A percentile compares a stretch with the other conserved stretches of the same genome.
phyloP scores from a whole-genome alignment of 1,284 basidiomycete genomes.

The Pascua sp. region DNA sequence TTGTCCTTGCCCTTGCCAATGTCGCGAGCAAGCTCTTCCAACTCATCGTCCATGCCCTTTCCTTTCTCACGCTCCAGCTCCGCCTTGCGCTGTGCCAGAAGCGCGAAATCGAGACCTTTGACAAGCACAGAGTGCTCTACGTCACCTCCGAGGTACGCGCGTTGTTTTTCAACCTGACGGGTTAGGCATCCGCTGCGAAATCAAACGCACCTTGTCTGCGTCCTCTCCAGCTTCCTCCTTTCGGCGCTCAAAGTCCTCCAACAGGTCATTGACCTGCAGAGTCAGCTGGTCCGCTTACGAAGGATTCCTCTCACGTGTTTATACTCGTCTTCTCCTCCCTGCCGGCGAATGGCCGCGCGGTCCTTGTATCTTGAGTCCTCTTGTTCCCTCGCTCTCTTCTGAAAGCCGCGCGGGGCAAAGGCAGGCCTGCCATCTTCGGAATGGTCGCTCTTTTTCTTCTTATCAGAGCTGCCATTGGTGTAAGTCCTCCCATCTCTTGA shows the following conservation, averaged over 20 bases:
- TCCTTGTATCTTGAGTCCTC: constrained; percentile 44
- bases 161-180: constrained; percentile 65
- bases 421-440: constrained; percentile 15
- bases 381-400: constrained; percentile 22
- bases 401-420: constrained; percentile 35
- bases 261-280: constrained; percentile 66
- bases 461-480: neutral
- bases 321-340: constrained; percentile 45
- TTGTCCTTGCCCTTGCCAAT: constrained; percentile 12
- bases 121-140: constrained; percentile 78
- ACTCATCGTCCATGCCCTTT: constrained; percentile 67
- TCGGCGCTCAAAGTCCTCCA: constrained; percentile 72
- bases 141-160: constrained; percentile 82
- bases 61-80: constrained; percentile 54
- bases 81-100: constrained; percentile 78
- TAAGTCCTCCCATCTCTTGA: neutral
- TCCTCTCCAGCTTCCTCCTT: constrained; percentile 61
- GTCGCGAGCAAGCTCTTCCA: constrained; percentile 56
- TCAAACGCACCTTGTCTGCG: constrained; percentile 25
- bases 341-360: constrained; percentile 43
- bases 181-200: neutral
- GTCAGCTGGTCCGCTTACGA: constrained; percentile 4
- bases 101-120: constrained; percentile 79
- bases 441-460: constrained; percentile 5
- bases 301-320: constrained; percentile 30